Base-by-base conservation (phyloP, 257 asterid species). In the Anisodus acutangulus region DNA sequence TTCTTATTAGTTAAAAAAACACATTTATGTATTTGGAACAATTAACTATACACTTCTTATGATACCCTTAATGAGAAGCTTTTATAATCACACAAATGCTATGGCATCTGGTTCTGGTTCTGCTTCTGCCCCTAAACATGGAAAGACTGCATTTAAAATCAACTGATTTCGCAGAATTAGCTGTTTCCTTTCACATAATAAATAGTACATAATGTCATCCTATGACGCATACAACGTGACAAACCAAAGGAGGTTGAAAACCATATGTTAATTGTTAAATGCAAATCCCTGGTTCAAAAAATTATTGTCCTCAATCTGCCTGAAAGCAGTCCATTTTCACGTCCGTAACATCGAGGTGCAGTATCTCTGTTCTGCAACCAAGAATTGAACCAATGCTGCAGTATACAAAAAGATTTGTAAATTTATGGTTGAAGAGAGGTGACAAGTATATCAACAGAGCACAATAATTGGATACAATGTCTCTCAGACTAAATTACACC, bases 251-350 rank as follows among this genome's bases (percentile, higher is more conserved):
- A 76, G 64, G 63, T 59, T 13, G 19, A 74, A 74, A 53, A 13
- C 45, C 17, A 78, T 78, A 15, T 53, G 35, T 78, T 26, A 51
- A 76, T 9, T 53, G 35, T 78, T 26, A 51, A 76, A 76, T 26
- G 43, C 22, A 76, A 51, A 51, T 47, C 35, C n/a, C 80, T 47
- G 43, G 59, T 4, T 72, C 80, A 59, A 19, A 19, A 13, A 63
- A 41, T 7, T 60, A 62, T 58, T 5, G 9, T 10, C n/a, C 15
- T 80, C 71, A n/a, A 35, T 85, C 81, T 31, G 9, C 85, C 87
- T 90, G 90, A 88, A 94, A 94, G 91, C 95, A 89, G 84, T 96
- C 98, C 99, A 96, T 96, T 93, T 96, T 96, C 89, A 96, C 99
- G 76, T 96, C 98, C 1, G 98, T 96, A 74, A 94, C 99, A 76